Percentiles rank a stretch among this genome's conserved stretches.
These are phyloP conservation scores for Geotrichum aggregatum DNA, from an alignment of 1,139 yeast species.

Conservation along the genomic window DNA sequence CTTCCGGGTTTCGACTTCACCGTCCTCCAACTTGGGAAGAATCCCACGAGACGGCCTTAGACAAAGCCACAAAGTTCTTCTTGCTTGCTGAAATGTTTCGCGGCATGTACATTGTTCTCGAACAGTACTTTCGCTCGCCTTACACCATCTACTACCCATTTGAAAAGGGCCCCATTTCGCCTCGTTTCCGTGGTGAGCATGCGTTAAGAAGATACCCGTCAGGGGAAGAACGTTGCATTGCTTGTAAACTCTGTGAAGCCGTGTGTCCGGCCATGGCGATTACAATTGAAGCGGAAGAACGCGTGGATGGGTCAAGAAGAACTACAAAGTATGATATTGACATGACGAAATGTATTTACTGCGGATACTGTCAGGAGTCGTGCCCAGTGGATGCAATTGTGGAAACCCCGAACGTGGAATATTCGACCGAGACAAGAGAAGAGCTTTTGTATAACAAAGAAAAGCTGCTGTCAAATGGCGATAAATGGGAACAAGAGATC, in stretches of 20 bases:
- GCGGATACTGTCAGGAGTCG: slow-evolving; percentile 90
- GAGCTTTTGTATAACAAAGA: slow-evolving; percentile 86
- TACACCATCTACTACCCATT: slow-evolving; percentile 86
- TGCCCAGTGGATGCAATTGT: slow-evolving; percentile 95
- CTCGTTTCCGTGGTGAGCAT: slow-evolving; percentile 90
- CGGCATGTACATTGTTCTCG: slow-evolving; percentile 86
- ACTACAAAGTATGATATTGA: slow-evolving; percentile 87
- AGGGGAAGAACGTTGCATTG: slow-evolving; percentile 88
- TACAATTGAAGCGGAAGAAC: slow-evolving; percentile 90
- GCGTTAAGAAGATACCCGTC: slow-evolving; percentile 90
- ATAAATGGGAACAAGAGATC: slow-evolving; percentile 91
- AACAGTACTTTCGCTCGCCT: slow-evolving; percentile 84
- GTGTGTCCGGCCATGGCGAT: slow-evolving; percentile 92
- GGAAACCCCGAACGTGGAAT: slow-evolving; percentile 84
- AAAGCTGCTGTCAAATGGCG: slow-evolving; percentile 82
- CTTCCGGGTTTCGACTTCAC: slow-evolving; percentile 69
- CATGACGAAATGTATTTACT: slow-evolving; percentile 91
- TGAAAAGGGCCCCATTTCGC: slow-evolving; percentile 87
- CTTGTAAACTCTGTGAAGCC: slow-evolving; percentile 92
- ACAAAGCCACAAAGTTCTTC: slow-evolving; percentile 81
- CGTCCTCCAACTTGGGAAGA: slow-evolving; percentile 83
- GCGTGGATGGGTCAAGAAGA: slow-evolving; percentile 85
- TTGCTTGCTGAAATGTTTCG: slow-evolving; percentile 78
- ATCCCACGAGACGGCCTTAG: slow-evolving; percentile 67
- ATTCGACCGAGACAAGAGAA: slow-evolving; percentile 82